phyloP scores from a whole-genome alignment of 2,329 filamentous ascomycete species.

The Aspergillus terreus region DNA sequence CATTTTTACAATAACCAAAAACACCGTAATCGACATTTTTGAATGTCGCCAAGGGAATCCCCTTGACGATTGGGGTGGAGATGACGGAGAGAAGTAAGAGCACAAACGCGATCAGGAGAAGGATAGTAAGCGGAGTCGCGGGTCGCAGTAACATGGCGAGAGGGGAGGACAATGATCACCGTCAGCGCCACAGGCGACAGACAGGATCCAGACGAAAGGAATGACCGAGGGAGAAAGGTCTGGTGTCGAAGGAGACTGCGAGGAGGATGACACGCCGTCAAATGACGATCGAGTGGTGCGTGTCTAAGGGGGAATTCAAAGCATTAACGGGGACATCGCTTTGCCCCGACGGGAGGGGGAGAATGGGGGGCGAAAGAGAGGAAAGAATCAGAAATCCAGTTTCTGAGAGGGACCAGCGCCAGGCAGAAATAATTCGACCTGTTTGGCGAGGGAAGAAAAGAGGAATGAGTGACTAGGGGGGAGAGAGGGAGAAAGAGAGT shows the following conservation, averaged over 20 bases:
- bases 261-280: too few species aligned
- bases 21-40: slow-evolving; percentile 80
- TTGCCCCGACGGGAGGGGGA: neutral
- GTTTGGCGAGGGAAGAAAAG: neutral
- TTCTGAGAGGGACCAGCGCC: neutral
- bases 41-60: slow-evolving; percentile 77
- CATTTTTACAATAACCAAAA: slow-evolving; percentile 76
- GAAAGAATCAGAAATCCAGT: neutral
- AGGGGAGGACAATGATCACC: slow-evolving; percentile 9
- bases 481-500: neutral
- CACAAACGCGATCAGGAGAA: slow-evolving; percentile 81
- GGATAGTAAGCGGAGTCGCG: slow-evolving; percentile 81
- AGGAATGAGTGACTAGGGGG: neutral
- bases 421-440: neutral
- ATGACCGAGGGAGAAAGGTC: neutral
- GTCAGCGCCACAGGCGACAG: slow-evolving; percentile 4
- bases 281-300: neutral
- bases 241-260: too few species aligned
- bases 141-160: slow-evolving; percentile 73
- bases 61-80: slow-evolving; percentile 84
- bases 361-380: neutral
- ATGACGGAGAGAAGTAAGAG: slow-evolving; percentile 81
- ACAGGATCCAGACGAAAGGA: neutral
- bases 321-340: neutral
- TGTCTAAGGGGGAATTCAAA: neutral